Conservation (phyloP, 2,329 filamentous ascomycete genomes). For the Dactylellina cionopaga region DNA sequence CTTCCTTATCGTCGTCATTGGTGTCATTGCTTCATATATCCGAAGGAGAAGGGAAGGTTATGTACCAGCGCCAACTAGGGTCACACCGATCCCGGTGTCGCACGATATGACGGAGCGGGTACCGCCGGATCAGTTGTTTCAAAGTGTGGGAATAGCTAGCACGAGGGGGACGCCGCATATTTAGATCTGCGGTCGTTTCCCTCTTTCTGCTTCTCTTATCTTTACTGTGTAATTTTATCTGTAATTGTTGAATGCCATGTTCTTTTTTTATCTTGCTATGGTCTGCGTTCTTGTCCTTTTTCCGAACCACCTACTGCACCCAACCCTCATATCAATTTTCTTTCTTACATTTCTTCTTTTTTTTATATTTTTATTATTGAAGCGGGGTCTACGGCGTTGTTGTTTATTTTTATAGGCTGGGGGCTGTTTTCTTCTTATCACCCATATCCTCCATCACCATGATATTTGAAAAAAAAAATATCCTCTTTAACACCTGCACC, state of each 20-base stretch:
- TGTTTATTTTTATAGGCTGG: conserved; percentile 29
- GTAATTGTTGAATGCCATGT: conserved; percentile 30
- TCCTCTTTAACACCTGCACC: conserved; percentile 2
- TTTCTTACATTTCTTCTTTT: conserved; percentile 19
- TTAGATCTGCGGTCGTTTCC: conserved; percentile 11
- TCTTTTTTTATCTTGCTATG: conserved; percentile 9
- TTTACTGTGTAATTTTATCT: conserved; percentile 40
- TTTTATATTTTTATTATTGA: conserved; percentile 23
- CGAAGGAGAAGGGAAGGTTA: conserved; percentile 83
- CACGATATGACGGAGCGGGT: conserved; percentile 48
- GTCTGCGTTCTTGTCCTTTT: conserved; percentile 5
- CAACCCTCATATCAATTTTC: neutral
- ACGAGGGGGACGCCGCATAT: conserved; percentile 46
- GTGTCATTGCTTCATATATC: conserved; percentile 78
- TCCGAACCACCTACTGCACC: conserved; percentile 8
- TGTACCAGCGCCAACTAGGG: conserved; percentile 74
- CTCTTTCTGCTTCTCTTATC: conserved; percentile 15
- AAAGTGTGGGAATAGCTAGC: conserved; percentile 31
- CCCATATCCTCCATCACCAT: neutral
- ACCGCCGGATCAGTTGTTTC: conserved; percentile 48
- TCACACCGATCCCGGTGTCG: conserved; percentile 53
- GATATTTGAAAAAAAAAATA: conserved; percentile 2
- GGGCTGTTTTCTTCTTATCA: conserved; percentile 11
- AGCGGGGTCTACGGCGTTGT: conserved; percentile 50
- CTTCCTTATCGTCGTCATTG: conserved; percentile 78